Conservation (phyloP, 2,329 filamentous ascomycete species). For the Pseudocercospora musae region DNA sequence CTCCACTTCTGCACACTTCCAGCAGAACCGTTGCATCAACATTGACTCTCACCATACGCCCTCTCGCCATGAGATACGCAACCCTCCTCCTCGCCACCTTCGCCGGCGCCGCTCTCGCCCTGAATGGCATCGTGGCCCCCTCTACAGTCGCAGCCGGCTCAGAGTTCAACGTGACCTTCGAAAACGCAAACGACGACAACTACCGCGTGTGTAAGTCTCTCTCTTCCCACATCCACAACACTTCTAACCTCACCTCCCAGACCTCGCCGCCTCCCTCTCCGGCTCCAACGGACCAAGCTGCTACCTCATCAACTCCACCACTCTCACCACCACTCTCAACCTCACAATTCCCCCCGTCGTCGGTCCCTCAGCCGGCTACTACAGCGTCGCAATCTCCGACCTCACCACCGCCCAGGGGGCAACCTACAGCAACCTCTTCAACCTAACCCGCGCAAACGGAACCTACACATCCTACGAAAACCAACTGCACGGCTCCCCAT, state of each 20-base stretch:
- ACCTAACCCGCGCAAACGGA: constrained; percentile 29
- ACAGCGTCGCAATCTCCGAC: constrained; percentile 32
- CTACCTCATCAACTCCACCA: constrained; percentile 35
- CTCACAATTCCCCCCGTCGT: constrained; percentile 34
- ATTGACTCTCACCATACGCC: constrained; percentile 1
- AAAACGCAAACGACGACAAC: constrained; percentile 26
- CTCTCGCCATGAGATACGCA: constrained; percentile 7
- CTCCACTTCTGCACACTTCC: too few relatives aligned
- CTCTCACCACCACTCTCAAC: constrained; percentile 27
- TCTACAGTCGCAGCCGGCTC: constrained; percentile 23
- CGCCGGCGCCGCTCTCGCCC: constrained; percentile 15
- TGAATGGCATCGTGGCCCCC: constrained; percentile 30
- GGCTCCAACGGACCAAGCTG: constrained; percentile 35
- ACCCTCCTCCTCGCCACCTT: constrained; percentile 13
- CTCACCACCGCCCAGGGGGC: constrained; percentile 24
- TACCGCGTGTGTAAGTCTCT: constrained; percentile 33
- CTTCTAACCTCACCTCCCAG: neutral
- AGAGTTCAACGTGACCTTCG: constrained; percentile 35
- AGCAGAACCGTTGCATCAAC: neutral
- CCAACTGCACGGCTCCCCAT: constrained; percentile 28
- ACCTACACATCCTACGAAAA: constrained; percentile 32
- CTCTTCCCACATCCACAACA: neutral
- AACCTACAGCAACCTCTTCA: constrained; percentile 30
- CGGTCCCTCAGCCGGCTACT: constrained; percentile 32
- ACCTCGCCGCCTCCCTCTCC: constrained; percentile 34